A percentile compares a stretch with the other conserved stretches of the same genome.
Evolutionary conservation across 768 basidiomycete species (phyloP).

Genomic region (Amanita molliuscula): DNA sequence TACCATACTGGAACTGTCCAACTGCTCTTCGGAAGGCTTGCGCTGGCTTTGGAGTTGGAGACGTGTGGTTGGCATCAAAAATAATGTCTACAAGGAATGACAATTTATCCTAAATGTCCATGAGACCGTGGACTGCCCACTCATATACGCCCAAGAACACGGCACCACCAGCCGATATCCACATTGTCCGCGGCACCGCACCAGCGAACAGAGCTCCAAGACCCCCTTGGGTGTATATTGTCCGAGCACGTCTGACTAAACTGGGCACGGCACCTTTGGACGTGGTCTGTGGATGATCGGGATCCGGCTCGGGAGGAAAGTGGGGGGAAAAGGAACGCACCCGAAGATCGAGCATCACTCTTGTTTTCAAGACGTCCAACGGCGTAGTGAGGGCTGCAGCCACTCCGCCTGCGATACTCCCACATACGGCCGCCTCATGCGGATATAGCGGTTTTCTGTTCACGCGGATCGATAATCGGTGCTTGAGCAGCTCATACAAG

Average conservation of each 20-base stretch:
- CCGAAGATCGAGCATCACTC: slow-evolving; percentile 89
- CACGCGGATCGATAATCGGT: slow-evolving; percentile 43
- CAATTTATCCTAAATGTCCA: neutral
- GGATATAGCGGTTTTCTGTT: slow-evolving; percentile 45
- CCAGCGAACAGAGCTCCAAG: slow-evolving; percentile 72
- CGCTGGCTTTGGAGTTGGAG: no score
- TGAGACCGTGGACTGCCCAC: slow-evolving; percentile 24
- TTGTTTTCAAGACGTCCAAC: slow-evolving; percentile 91
- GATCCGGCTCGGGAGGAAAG: neutral
- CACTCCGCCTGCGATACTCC: slow-evolving; percentile 81
- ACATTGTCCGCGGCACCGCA: slow-evolving; percentile 82
- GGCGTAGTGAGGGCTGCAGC: slow-evolving; percentile 91
- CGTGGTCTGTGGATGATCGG: slow-evolving; percentile 29
- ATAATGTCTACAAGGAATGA: no score
- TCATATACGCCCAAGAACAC: slow-evolving; percentile 98
- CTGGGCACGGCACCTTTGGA: slow-evolving; percentile 42
- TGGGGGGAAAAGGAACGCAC: slow-evolving; percentile 29
- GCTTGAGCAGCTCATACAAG: slow-evolving; percentile 82
- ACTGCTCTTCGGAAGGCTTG: no score
- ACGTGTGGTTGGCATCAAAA: no score
- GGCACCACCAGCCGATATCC: slow-evolving; percentile 95
- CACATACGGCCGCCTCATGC: slow-evolving; percentile 79
- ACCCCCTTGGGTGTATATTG: slow-evolving; percentile 71
- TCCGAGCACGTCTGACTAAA: slow-evolving; percentile 40
- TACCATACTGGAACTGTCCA: no score